Conservation (phyloP, 2,329 filamentous ascomycete species). For the Colletotrichum cordylinicola region DNA sequence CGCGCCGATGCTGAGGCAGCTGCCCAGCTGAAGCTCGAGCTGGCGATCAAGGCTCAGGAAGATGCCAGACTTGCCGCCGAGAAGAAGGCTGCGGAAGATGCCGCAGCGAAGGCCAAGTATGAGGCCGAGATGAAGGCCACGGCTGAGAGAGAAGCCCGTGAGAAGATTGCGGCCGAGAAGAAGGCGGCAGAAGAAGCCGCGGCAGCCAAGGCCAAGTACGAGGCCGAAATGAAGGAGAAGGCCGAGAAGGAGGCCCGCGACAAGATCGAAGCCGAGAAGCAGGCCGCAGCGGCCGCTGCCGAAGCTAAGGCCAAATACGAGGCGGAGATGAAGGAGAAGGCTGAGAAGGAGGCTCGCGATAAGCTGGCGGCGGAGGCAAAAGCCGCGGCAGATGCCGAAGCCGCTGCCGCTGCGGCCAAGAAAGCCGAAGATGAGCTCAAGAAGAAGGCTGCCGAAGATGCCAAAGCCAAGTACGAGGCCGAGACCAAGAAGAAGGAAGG, state of each 20-base stretch:
- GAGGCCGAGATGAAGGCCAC: conserved; percentile 40
- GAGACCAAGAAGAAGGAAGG: conserved; percentile 54
- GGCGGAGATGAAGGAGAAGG: conserved; percentile 37
- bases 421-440: conserved; percentile 57
- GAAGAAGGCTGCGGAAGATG: conserved; percentile 33
- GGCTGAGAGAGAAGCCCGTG: conserved; percentile 34
- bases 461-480: conserved; percentile 54
- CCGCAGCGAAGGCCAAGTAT: conserved; percentile 36
- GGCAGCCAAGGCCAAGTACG: conserved; percentile 27
- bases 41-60: conserved; percentile 39
- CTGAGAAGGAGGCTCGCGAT: conserved; percentile 44
- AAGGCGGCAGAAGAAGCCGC: conserved; percentile 29
- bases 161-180: conserved; percentile 37
- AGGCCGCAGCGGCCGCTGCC: conserved; percentile 28
- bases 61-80: conserved; percentile 46
- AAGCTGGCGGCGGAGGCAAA: conserved; percentile 46
- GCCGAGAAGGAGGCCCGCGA: conserved; percentile 34
- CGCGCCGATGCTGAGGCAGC: conserved; percentile 45
- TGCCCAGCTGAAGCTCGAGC: conserved; percentile 36
- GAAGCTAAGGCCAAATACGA: conserved; percentile 26
- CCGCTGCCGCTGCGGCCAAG: conserved; percentile 49
- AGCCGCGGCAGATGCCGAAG: conserved; percentile 38
- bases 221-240: conserved; percentile 36
- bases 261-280: conserved; percentile 37
- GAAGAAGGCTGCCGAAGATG: conserved; percentile 61